Evolutionary conservation across 2,329 filamentous ascomycete species (phyloP), one percentile per base, ranked within the genome.

Genomic region (Xylogone sp.): DNA sequence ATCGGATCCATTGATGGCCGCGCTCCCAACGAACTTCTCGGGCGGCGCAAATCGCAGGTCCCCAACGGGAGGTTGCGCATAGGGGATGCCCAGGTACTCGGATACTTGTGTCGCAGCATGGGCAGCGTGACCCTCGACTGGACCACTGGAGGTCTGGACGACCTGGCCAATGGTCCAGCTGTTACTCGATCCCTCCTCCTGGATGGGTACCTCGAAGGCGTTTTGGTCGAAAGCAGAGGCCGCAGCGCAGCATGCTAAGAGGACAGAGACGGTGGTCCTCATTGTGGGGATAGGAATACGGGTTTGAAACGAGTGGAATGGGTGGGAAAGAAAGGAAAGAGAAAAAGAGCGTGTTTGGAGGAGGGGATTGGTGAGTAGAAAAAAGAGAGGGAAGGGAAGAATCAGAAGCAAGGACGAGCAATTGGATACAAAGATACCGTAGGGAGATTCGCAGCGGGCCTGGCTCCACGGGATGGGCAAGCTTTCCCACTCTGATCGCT

Each of bases 1-100:
- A 43, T 42, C 47, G 20, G 53, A 56, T n/a, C 58, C 61, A 56
- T 61, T 61, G 22, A 62, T 34, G 0, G 46, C 45, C 0, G 48
- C 20, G 45, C 29, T 56, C 4, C 59, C 56, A 29, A 22, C 48
- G 24, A 57, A 62, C 44, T 55, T 55, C 21, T 62, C 57, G 1
- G 71, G 62, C 4, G 61, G 65, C 21, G 58, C 64, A 57, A 73
- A 75, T 45, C 72, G 64, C 24, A 68, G 58, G 18, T 71, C 58
- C 2, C 68, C 71, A n/a, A 66, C 54, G 9, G 72, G 70, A 6
- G 69, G 64, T 29, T 68, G 60, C 2, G 65, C 70, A 57, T 70
- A 74, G 7, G 68, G 70, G 45, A 75, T 69, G 9, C 70, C 69
- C 8, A 72, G 58, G 49, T 74, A 75, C 43, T 59, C 60, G 1